phyloP scores from a whole-genome alignment of 345 rosid genomes.

The Syzygium aromaticum region DNA sequence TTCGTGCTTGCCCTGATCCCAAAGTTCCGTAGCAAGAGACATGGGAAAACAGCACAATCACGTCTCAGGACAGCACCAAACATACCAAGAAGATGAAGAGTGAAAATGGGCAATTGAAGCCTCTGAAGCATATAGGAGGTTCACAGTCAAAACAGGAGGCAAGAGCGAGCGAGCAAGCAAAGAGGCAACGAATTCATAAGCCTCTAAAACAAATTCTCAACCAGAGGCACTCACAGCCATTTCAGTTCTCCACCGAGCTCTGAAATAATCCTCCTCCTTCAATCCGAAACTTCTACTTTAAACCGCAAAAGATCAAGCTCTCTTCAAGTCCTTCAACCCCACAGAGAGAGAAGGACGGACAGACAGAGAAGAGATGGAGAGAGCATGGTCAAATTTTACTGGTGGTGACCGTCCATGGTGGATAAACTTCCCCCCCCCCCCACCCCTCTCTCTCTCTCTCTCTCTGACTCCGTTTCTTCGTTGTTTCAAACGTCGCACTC shows the following conservation, averaged over 20 bases:
- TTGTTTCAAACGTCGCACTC: slow-evolving; percentile 21
- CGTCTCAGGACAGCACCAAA: not conserved
- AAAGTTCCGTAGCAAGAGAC: not conserved
- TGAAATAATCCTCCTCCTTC: not conserved
- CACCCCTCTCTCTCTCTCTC: not conserved
- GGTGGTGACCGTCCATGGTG: slow-evolving; percentile 52
- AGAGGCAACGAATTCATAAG: not conserved
- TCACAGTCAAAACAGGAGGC: not conserved
- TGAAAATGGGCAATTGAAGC: not conserved
- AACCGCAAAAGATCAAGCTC: not conserved
- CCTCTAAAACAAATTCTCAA: not conserved
- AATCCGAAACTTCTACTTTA: not conserved
- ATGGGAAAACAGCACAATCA: not conserved
- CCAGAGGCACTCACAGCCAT: slow-evolving; percentile 55
- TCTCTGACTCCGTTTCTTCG: slow-evolving; percentile 7
- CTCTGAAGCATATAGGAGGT: not conserved
- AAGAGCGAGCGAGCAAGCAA: not conserved
- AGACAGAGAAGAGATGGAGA: not conserved
- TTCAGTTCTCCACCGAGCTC: slow-evolving; percentile 6
- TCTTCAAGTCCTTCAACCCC: not conserved
- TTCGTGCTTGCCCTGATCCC: not conserved
- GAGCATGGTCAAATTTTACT: slow-evolving; percentile 27
- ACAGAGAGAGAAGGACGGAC: not conserved
- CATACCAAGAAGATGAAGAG: not conserved
- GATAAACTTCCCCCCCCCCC: slow-evolving; percentile 23